Conservation (phyloP, 2,329 filamentous ascomycete species). For the Colletotrichum godetiae region DNA sequence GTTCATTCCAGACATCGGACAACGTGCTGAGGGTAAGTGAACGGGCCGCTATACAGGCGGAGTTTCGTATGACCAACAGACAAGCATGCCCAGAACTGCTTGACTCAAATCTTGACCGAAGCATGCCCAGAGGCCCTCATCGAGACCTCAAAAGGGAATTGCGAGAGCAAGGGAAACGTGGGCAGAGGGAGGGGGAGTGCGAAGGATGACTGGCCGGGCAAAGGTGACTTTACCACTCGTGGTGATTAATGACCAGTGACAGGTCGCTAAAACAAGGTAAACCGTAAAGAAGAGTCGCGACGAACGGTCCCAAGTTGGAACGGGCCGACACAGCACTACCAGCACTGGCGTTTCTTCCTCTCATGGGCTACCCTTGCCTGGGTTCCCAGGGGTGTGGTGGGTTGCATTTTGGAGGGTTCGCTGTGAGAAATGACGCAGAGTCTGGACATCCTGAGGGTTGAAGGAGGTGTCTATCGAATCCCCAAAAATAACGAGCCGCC, state of each 20-base stretch:
- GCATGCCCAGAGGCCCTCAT: neutral
- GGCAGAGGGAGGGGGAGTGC: slow-evolving; percentile 15
- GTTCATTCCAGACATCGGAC: slow-evolving; percentile 5
- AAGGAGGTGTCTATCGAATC: neutral
- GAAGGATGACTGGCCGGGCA: too few relatives aligned
- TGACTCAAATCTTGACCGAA: neutral
- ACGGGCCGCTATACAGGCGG: neutral
- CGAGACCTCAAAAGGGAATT: neutral
- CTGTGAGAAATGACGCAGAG: slow-evolving; percentile 22
- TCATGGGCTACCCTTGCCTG: neutral
- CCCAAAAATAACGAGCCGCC: neutral
- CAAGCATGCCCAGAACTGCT: neutral
- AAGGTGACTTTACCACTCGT: neutral
- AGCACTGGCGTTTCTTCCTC: neutral
- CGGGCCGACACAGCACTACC: slow-evolving; percentile 18
- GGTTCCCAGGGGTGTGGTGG: neutral
- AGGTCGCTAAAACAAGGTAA: neutral
- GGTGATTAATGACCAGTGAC: neutral
- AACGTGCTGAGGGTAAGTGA: neutral
- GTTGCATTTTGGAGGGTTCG: neutral
- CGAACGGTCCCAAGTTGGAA: slow-evolving; percentile 11
- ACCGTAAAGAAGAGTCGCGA: neutral
- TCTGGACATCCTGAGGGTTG: neutral
- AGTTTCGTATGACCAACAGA: slow-evolving; percentile 1
- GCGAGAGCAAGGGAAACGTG: slow-evolving; percentile 1